Conservation (phyloP, 2,329 filamentous ascomycete genomes). For the Ophiostoma quercus region DNA sequence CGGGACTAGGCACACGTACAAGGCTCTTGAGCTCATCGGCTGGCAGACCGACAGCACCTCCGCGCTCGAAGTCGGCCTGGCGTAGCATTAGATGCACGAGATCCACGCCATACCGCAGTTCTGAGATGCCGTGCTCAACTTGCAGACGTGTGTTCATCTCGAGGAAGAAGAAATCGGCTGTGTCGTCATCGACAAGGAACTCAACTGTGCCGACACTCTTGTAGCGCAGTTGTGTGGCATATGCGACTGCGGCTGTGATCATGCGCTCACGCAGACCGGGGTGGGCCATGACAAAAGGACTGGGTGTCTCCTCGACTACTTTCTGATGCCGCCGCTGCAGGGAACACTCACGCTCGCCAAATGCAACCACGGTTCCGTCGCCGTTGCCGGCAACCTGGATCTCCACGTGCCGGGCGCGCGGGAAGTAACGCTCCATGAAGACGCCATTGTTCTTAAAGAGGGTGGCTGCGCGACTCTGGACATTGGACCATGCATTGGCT, state of each 20-base stretch:
- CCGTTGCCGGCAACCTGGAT: constrained; percentile 59
- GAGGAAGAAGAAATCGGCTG: constrained; percentile 23
- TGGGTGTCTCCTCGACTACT: constrained; percentile 60
- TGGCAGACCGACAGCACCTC: constrained; percentile 35
- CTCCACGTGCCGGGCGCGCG: constrained; percentile 56
- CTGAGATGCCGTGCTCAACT: constrained; percentile 45
- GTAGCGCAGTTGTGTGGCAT: constrained; percentile 19
- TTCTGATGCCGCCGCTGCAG: constrained; percentile 60
- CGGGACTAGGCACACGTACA: not conserved
- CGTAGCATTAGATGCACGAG: constrained; percentile 35
- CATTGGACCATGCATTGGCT: constrained; percentile 41
- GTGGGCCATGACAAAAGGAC: constrained; percentile 41
- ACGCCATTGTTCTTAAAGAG: constrained; percentile 53
- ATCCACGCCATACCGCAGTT: constrained; percentile 38
- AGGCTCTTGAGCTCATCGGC: constrained; percentile 4
- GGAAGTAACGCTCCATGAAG: constrained; percentile 55
- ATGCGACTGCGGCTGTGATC: constrained; percentile 26
- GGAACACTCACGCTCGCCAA: constrained; percentile 58
- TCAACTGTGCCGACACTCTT: constrained; percentile 24
- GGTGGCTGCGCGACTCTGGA: constrained; percentile 47
- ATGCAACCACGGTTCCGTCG: constrained; percentile 48
- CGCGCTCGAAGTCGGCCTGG: constrained; percentile 44
- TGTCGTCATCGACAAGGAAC: constrained; percentile 23
- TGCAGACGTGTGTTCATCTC: constrained; percentile 33
- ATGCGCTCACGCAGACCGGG: constrained; percentile 24